Base-by-base conservation (phyloP, 73 alveolate genomes). In the Halteria grandinella region DNA sequence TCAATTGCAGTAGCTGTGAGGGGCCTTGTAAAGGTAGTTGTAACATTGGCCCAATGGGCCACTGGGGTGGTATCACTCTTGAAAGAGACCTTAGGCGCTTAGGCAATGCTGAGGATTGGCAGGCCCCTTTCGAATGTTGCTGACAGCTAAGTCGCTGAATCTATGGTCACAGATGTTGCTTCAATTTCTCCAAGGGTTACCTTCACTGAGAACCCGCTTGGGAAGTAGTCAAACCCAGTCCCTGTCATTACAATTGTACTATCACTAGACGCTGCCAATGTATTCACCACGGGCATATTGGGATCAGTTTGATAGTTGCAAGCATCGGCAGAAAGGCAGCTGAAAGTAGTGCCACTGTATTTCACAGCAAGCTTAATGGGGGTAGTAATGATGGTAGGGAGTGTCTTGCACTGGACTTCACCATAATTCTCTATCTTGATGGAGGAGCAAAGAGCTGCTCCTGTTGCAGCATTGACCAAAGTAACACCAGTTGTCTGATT, bases 191-290 rank as follows among this genome's bases (percentile, higher is more conserved):
- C 44, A 8, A 11, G 43, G 6, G 7, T 12, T 24, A 60, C 77
- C 14, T 32, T 1, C 7, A 40, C 77, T 25, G 12, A 21, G 43
- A 6, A 60, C 1, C 21, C 37, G 8, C 60, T 14, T 40, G 58
- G 21, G n/a, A 60, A 60, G 77, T 40, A 60, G 48, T 39, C 34
- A 24, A 59, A 1, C 1, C 77, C 77, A 36, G 77, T 60, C n/a
- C n/a, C n/a, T n/a, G n/a, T n/a, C n/a, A n/a, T n/a, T n/a, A n/a
- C n/a, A n/a, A n/a, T n/a, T n/a, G n/a, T n/a, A n/a, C n/a, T n/a
- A n/a, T n/a, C n/a, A n/a, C n/a, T n/a, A n/a, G n/a, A n/a, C n/a
- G n/a, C n/a, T n/a, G n/a, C n/a, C n/a, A n/a, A n/a, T n/a, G n/a
- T n/a, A n/a, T n/a, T n/a, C n/a, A n/a, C n/a, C n/a, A n/a, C n/a